Base-by-base conservation (phyloP, 139 green algal genomes). In the Desmodesmus armatus region DNA sequence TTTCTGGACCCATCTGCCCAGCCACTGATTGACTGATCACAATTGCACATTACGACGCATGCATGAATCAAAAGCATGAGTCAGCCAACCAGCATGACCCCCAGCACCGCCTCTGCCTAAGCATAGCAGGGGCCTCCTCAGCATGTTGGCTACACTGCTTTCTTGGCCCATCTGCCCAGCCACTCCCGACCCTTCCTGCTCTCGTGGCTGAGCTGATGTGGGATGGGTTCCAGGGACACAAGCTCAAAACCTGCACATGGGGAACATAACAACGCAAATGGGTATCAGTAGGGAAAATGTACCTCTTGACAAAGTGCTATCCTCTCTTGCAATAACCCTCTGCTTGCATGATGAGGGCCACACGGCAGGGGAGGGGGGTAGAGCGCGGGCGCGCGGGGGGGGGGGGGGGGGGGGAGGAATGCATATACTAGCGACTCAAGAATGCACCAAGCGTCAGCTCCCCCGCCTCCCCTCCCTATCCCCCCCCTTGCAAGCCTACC, bases 221-320 rank as follows among this genome's bases (percentile, higher is more conserved):
- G 78, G 6, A 75, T 47, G 3, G 47, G 60, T 37, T 39, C 27
- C 41, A 49, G 29, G 5, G 78, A 80, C 31, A 67, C 31, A 15
- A 80, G 73, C 23, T 80, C 49, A 80, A 80, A 80, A 15, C 73
- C 73, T 80, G 73, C 73, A 80, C 19, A 27, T 21, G 15, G 6
- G 2, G 27, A 1, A 41, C 0, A 19, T 5, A 21, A 41, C 63
- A 41, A 13, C 2, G 60, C 25, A 33, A 33, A 3, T 69, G 31
- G 3, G 17, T 33, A 31, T 7, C 60, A 37, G 33, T 27, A 35
- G 5, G 31, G 21, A 35, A 35, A 29, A 27, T 67, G n/a, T n/a
- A n/a, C n/a, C n/a, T n/a, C n/a, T n/a, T n/a, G n/a, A n/a, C n/a
- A n/a, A n/a, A n/a, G n/a, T n/a, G n/a, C n/a, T n/a, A n/a, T n/a